Percentiles rank a stretch among this genome's conserved stretches.
phyloP scores from a whole-genome alignment of 208 protist species.

The Wallacemonas sp. region DNA sequence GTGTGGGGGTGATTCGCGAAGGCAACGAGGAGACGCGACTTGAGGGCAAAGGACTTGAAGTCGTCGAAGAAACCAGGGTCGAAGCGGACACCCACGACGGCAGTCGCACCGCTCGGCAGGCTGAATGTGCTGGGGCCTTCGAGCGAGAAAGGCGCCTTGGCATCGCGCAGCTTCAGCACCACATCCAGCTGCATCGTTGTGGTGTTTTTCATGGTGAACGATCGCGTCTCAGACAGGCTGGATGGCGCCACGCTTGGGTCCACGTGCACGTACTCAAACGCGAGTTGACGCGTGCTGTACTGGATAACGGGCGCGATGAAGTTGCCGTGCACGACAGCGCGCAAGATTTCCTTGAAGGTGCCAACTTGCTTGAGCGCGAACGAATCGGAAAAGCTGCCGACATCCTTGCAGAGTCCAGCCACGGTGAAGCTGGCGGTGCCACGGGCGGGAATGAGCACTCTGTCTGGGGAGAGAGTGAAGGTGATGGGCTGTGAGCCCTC shows the following conservation, averaged over 20 bases:
- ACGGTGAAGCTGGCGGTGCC: conserved; percentile 61
- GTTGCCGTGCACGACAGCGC: conserved; percentile 61
- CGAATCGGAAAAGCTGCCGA: conserved; percentile 66
- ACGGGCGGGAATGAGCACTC: conserved; percentile 60
- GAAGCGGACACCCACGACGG: conserved; percentile 84
- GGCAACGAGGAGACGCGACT: conserved; percentile 70
- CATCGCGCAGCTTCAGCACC: conserved; percentile 35
- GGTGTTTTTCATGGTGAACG: conserved; percentile 89
- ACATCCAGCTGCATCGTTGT: conserved; percentile 81
- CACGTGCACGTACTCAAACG: conserved; percentile 85
- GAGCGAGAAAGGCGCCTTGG: conserved; percentile 72
- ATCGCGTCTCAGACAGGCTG: conserved; percentile 23
- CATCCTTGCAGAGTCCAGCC: conserved; percentile 42
- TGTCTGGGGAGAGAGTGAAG: conserved; percentile 85
- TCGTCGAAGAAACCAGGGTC: conserved; percentile 86
- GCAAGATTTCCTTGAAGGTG: conserved; percentile 79
- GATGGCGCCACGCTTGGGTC: not conserved
- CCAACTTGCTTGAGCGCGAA: conserved; percentile 85
- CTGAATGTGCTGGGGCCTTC: conserved; percentile 50
- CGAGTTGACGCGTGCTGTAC: conserved; percentile 73
- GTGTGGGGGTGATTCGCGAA: conserved; percentile 91
- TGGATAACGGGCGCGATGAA: conserved; percentile 86
- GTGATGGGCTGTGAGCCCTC: conserved; percentile 60
- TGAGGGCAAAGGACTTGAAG: conserved; percentile 66
- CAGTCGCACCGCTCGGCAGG: conserved; percentile 75